These are phyloP conservation scores for Malassezia sympodialis DNA, from an alignment of 1,284 basidiomycete genomes.

Conservation along the genomic window DNA sequence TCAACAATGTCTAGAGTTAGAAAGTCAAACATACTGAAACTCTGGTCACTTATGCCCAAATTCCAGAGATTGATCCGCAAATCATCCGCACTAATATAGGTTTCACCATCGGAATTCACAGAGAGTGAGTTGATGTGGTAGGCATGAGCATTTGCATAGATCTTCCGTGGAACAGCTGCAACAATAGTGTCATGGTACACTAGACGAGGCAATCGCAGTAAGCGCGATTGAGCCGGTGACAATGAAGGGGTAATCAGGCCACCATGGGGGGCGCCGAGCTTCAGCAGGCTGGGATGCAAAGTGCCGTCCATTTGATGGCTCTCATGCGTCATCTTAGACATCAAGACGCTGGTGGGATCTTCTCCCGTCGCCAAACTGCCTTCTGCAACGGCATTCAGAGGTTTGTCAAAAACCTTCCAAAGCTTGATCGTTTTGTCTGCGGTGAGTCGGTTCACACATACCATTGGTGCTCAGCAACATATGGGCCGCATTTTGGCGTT, in stretches of 20 bases:
- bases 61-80: constrained; percentile 97
- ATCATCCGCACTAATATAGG: constrained; percentile 97
- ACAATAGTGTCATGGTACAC: constrained; percentile 92
- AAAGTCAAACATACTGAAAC: constrained; percentile 69
- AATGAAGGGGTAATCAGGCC: constrained; percentile 3
- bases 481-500: constrained; percentile 91
- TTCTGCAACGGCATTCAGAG: constrained; percentile 86
- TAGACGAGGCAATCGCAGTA: constrained; percentile 53
- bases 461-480: constrained; percentile 88
- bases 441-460: constrained; percentile 17
- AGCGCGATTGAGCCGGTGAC: constrained; percentile 17
- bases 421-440: constrained; percentile 97
- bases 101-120: constrained; percentile 98
- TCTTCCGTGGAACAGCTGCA: constrained; percentile 93
- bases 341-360: constrained; percentile 13
- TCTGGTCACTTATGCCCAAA: constrained; percentile 93
- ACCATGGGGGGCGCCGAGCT: constrained; percentile 9
- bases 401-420: constrained; percentile 99
- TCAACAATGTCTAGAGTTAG: constrained; percentile 79
- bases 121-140: constrained; percentile 99
- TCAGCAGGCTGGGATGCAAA: constrained; percentile 27
- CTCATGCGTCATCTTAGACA: constrained; percentile 19
- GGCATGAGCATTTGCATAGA: constrained; percentile 97
- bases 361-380: constrained; percentile 68
- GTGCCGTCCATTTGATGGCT: constrained; percentile 5